Conservation (phyloP, 2,329 filamentous ascomycete genomes). For the Exserohilum rostratum region DNA sequence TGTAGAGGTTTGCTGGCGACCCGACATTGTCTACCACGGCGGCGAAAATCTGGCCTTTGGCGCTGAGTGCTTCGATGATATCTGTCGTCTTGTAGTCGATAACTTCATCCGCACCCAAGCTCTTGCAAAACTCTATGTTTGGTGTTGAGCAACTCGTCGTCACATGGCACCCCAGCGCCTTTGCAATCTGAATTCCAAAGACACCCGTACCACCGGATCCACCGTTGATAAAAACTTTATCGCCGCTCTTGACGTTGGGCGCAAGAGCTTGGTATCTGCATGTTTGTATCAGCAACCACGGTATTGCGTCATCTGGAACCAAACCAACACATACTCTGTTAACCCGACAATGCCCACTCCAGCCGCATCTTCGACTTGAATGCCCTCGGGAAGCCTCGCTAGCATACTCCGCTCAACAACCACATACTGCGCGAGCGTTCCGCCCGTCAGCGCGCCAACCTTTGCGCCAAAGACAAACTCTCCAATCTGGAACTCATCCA, state of each 20-base stretch:
- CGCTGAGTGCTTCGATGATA: constrained; percentile 55
- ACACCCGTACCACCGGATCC: constrained; percentile 67
- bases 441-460: constrained; percentile 38
- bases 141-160: constrained; percentile 63
- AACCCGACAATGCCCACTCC: constrained; percentile 47
- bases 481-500: constrained; percentile 40
- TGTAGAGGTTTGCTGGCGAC: constrained; percentile 58
- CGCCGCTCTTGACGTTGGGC: constrained; percentile 48
- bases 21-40: constrained; percentile 66
- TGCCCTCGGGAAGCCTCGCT: constrained; percentile 32
- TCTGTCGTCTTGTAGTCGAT: constrained; percentile 64
- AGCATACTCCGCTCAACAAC: constrained; percentile 29
- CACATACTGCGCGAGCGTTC: constrained; percentile 49
- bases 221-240: constrained; percentile 68
- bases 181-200: constrained; percentile 68
- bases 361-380: constrained; percentile 44
- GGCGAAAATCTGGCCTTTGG: constrained; percentile 57
- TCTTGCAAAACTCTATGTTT: constrained; percentile 63
- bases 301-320: background rate
- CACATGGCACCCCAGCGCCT: constrained; percentile 64
- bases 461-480: constrained; percentile 51
- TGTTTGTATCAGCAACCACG: background rate
- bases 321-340: constrained; percentile 37
- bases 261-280: constrained; percentile 41
- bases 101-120: constrained; percentile 67